Evolutionary conservation across 768 basidiomycete genomes (phyloP).

Genomic region (Boletales sp.): DNA sequence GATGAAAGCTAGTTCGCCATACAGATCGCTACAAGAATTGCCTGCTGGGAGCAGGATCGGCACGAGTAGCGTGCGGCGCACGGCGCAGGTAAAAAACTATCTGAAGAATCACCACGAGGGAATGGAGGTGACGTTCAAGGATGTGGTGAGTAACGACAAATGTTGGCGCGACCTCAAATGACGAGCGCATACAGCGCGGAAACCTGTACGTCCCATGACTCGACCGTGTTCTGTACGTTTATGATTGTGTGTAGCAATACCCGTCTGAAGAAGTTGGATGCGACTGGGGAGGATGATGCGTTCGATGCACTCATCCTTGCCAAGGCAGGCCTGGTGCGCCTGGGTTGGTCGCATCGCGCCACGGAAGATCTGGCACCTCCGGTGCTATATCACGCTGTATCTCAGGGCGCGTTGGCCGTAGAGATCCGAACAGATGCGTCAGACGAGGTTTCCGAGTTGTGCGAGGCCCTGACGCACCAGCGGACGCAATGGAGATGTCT

Average conservation of each 20-base stretch:
- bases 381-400: conserved; percentile 81
- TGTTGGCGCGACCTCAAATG: not conserved
- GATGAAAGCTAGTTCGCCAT: conserved; percentile 67
- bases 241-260: conserved; percentile 60
- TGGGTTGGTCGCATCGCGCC: conserved; percentile 71
- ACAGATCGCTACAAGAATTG: conserved; percentile 75
- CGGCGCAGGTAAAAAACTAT: conserved; percentile 81
- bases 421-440: conserved; percentile 75
- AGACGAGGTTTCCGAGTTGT: conserved; percentile 54
- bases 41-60: conserved; percentile 91
- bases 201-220: conserved; percentile 61
- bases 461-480: conserved; percentile 69
- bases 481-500: conserved; percentile 71
- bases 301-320: conserved; percentile 92
- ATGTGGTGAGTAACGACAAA: conserved; percentile 63
- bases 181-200: conserved; percentile 54
- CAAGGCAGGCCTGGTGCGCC: conserved; percentile 83
- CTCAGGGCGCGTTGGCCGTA: conserved; percentile 88
- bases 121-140: conserved; percentile 64
- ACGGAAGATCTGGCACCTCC: conserved; percentile 74
- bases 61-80: conserved; percentile 88
- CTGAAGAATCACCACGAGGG: conserved; percentile 50
- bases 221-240: conserved; percentile 3
- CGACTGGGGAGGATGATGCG: conserved; percentile 53
- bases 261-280: conserved; percentile 88